Evolutionary conservation across 2,329 filamentous ascomycete species (phyloP).

Genomic region (Colletotrichum abscissum): DNA sequence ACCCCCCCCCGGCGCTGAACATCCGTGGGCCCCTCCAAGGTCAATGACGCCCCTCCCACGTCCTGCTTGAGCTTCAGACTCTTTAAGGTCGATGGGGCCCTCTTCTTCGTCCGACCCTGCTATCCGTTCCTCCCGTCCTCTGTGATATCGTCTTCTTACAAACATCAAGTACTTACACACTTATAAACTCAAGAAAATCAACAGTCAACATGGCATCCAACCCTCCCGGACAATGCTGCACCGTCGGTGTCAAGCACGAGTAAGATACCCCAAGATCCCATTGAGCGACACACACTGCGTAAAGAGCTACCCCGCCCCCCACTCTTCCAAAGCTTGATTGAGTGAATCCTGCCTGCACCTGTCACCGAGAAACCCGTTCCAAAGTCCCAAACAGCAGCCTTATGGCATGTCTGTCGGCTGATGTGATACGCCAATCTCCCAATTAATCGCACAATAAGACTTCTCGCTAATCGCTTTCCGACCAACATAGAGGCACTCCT

Average conservation of each 20-base stretch:
- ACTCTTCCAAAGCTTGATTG: slow-evolving; percentile 16
- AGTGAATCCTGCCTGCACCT: background rate
- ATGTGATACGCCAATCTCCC: background rate
- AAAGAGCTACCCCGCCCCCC: slow-evolving; percentile 15
- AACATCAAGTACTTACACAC: background rate
- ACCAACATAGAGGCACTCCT: slow-evolving; percentile 55
- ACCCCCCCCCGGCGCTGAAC: background rate
- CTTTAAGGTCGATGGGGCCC: slow-evolving; percentile 16
- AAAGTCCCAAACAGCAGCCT: background rate
- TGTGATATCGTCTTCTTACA: background rate
- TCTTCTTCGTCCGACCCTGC: background rate
- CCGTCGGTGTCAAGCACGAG: slow-evolving; percentile 63
- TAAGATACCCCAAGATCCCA: slow-evolving; percentile 44
- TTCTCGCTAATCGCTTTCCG: background rate
- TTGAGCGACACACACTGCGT: too few species aligned
- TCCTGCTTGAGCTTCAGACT: slow-evolving; percentile 8
- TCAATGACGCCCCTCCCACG: slow-evolving; percentile 11
- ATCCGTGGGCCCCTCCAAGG: background rate
- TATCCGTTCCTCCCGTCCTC: background rate
- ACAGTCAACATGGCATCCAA: slow-evolving; percentile 62
- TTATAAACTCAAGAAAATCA: background rate
- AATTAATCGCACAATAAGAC: background rate
- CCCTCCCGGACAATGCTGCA: slow-evolving; percentile 64
- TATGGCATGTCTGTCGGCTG: background rate
- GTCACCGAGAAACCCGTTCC: too few species aligned